Conservation (phyloP, 2,329 filamentous ascomycete species). For the Ophiostoma sp. region DNA sequence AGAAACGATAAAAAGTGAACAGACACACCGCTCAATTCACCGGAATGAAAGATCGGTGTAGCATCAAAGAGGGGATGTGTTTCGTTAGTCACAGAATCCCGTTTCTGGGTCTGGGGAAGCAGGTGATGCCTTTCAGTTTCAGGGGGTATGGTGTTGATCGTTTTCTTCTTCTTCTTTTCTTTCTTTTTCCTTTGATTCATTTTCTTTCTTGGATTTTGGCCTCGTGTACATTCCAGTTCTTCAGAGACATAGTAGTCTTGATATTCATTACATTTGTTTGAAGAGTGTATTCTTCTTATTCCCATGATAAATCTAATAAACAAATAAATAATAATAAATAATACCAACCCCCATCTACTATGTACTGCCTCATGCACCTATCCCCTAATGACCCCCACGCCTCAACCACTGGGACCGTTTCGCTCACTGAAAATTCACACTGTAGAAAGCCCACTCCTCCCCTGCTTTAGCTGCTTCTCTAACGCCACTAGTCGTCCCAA, state of each 20-base stretch:
- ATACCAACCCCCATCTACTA: neutral
- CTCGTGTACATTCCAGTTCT: too few relatives aligned
- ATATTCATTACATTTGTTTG: neutral
- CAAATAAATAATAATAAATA: neutral
- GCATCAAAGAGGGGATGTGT: conserved; percentile 1
- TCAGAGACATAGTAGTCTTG: too few relatives aligned
- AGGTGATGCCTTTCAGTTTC: neutral
- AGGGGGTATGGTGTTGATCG: neutral
- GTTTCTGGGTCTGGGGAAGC: neutral
- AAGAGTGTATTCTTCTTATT: neutral
- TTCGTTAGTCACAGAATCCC: conserved; percentile 1
- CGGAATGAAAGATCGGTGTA: neutral
- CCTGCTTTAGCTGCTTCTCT: neutral
- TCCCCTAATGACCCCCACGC: conserved; percentile 10
- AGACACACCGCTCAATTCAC: neutral
- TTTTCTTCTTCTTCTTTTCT: neutral
- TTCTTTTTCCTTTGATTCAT: too few relatives aligned
- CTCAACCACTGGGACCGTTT: neutral
- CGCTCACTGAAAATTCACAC: neutral
- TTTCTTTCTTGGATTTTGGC: too few relatives aligned
- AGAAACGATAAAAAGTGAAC: neutral
- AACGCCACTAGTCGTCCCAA: conserved; percentile 1
- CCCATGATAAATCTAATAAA: neutral
- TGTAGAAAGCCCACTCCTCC: too few relatives aligned
- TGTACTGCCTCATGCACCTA: neutral